These are phyloP conservation scores for Dactylella cylindrospora DNA, from an alignment of 2,329 filamentous ascomycete genomes.

Conservation along the genomic window DNA sequence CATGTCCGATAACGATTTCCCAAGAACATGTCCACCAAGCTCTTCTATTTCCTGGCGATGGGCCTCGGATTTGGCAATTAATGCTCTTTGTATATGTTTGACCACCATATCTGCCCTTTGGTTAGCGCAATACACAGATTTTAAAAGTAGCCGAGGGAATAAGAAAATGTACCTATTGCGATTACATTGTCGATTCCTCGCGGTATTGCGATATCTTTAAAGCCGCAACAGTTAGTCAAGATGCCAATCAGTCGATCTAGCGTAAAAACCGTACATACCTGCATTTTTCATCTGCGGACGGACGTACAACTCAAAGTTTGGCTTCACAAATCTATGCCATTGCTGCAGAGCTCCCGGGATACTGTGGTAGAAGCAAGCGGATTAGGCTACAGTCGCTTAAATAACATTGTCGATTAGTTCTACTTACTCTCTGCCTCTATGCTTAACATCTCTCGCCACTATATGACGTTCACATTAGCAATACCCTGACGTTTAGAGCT, in stretches of 20 bases:
- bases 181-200: constrained; percentile 92
- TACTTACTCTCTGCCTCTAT: constrained; percentile 72
- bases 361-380: constrained; percentile 30
- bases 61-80: constrained; percentile 79
- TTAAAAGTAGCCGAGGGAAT: constrained; percentile 14
- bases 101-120: constrained; percentile 73
- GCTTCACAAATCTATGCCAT: constrained; percentile 95
- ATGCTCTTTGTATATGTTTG: constrained; percentile 84
- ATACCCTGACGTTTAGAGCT: not conserved
- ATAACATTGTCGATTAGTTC: not conserved
- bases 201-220: constrained; percentile 82
- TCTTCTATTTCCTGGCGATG: constrained; percentile 78
- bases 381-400: not conserved
- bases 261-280: constrained; percentile 59
- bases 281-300: constrained; percentile 87
- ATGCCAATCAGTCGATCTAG: not conserved
- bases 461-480: constrained; percentile 8
- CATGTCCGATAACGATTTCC: constrained; percentile 71
- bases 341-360: constrained; percentile 97
- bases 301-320: constrained; percentile 92
- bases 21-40: constrained; percentile 68
- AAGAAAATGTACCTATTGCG: constrained; percentile 68
- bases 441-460: constrained; percentile 75
- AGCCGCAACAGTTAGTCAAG: constrained; percentile 1
- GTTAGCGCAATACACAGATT: not conserved